Conservation (phyloP, 345 rosid genomes). For the Anastatica hierochuntica region DNA sequence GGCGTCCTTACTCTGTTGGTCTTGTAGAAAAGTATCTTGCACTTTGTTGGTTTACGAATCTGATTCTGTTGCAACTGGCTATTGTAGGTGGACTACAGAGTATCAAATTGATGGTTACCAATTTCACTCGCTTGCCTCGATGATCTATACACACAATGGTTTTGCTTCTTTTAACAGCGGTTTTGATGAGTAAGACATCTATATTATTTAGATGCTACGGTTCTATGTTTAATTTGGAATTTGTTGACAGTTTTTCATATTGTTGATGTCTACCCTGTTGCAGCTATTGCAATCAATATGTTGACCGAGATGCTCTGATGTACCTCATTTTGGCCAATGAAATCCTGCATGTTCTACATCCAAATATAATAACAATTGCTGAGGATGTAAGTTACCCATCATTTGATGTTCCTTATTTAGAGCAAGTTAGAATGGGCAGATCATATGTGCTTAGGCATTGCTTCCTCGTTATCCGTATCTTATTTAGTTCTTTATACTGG, state of each 20-base stretch:
- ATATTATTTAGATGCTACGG: background rate
- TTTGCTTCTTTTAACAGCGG: conserved; percentile 76
- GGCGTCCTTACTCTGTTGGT: conserved; percentile 4
- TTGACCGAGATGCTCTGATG: conserved; percentile 79
- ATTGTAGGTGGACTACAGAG: conserved; percentile 83
- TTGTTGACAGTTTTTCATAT: conserved; percentile 8
- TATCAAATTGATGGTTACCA: conserved; percentile 92
- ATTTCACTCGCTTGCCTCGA: conserved; percentile 90
- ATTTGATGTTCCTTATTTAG: background rate
- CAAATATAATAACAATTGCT: conserved; percentile 82
- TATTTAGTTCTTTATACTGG: background rate
- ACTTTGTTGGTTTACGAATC: conserved; percentile 2
- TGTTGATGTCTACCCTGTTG: conserved; percentile 20
- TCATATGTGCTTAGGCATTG: background rate
- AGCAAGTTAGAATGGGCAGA: background rate
- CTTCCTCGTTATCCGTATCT: background rate
- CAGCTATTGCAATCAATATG: conserved; percentile 94
- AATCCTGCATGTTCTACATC: conserved; percentile 71
- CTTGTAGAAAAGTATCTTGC: background rate
- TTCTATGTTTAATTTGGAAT: conserved; percentile 8
- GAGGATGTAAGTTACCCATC: conserved; percentile 65
- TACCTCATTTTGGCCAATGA: conserved; percentile 94
- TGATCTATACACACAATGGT: conserved; percentile 91
- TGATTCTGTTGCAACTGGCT: conserved; percentile 13
- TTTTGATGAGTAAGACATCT: conserved; percentile 77